Evolutionary conservation across 768 basidiomycete species (phyloP).

Genomic region (Serendipita indica): DNA sequence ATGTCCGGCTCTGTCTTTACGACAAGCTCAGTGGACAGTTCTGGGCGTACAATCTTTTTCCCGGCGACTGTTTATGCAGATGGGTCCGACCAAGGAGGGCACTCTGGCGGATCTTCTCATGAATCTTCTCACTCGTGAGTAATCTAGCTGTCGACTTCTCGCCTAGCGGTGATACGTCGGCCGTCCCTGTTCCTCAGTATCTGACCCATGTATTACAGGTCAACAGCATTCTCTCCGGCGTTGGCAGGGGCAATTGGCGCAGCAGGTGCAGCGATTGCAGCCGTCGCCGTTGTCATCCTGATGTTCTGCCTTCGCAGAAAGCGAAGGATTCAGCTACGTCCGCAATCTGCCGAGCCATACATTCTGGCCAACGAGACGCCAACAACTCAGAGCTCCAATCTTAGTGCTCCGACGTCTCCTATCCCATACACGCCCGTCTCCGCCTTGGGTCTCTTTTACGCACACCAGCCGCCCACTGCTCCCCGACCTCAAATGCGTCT

Average conservation of each 20-base stretch:
- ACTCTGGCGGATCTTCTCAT: background rate
- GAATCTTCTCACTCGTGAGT: background rate
- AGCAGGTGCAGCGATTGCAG: background rate
- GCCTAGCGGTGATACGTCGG: no score
- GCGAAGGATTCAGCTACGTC: background rate
- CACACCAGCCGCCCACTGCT: background rate
- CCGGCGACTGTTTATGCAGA: background rate
- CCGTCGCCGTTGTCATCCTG: background rate
- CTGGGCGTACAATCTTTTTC: background rate
- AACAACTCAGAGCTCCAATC: background rate
- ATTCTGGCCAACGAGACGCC: background rate
- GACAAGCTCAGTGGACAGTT: background rate
- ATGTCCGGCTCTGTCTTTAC: background rate
- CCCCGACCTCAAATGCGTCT: background rate
- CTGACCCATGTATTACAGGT: no score
- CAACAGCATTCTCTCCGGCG: background rate
- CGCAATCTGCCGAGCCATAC: slow-evolving; percentile 2
- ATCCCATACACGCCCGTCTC: background rate
- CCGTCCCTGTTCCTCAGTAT: no score
- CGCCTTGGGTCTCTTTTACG: slow-evolving; percentile 1
- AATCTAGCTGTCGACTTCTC: no score
- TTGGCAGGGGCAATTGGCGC: slow-evolving; percentile 5
- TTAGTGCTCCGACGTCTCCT: background rate
- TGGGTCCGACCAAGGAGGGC: background rate
- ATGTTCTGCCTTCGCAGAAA: background rate